Evolutionary conservation across 2,329 filamentous ascomycete species (phyloP).

Genomic region (Allantophomopsis cytisporea): DNA sequence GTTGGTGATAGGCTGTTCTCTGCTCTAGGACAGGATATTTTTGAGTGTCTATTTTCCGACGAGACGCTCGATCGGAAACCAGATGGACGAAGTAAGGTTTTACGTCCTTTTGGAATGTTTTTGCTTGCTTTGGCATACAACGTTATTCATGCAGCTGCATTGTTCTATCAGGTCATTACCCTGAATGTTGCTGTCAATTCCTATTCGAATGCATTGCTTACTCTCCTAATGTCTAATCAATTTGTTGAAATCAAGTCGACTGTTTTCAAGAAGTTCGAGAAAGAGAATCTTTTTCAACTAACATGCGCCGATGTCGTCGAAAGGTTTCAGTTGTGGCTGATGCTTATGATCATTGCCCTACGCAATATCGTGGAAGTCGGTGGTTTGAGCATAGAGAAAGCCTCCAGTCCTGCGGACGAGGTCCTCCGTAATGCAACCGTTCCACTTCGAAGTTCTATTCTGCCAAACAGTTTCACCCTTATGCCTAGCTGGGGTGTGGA

Average conservation of each 20-base stretch:
- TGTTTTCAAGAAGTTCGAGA: slow-evolving; percentile 97
- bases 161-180: slow-evolving; percentile 97
- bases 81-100: slow-evolving; percentile 80
- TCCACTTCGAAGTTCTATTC: slow-evolving; percentile 57
- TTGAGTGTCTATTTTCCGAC: slow-evolving; percentile 88
- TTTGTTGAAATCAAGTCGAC: slow-evolving; percentile 98
- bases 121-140: slow-evolving; percentile 77
- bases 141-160: slow-evolving; percentile 68
- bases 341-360: slow-evolving; percentile 90
- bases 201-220: slow-evolving; percentile 90
- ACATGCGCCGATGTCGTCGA: slow-evolving; percentile 96
- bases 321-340: slow-evolving; percentile 93
- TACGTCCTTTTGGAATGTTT: slow-evolving; percentile 86
- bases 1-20: slow-evolving; percentile 82
- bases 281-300: slow-evolving; percentile 92
- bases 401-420: slow-evolving; percentile 31
- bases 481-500: slow-evolving; percentile 80
- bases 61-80: slow-evolving; percentile 83
- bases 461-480: slow-evolving; percentile 84
- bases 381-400: slow-evolving; percentile 47
- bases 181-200: slow-evolving; percentile 97
- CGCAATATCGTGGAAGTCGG: slow-evolving; percentile 95
- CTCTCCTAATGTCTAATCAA: slow-evolving; percentile 87
- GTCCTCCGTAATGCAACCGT: slow-evolving; percentile 35
- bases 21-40: slow-evolving; percentile 86